phyloP scores from a whole-genome alignment of 345 rosid genomes.

The Euphorbia lathyris region DNA sequence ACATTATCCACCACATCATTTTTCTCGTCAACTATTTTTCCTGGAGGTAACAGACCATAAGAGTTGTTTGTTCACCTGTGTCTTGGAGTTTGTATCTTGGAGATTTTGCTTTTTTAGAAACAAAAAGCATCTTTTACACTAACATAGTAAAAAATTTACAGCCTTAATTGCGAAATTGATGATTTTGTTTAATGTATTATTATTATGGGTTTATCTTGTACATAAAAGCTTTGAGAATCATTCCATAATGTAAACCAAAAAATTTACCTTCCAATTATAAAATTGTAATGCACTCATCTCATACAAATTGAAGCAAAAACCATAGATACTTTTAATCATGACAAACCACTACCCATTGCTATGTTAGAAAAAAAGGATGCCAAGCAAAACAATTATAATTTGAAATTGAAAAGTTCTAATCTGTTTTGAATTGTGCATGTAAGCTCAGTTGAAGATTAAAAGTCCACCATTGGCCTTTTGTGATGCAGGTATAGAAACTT shows the following conservation, averaged over 20 bases:
- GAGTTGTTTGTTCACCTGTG: not conserved
- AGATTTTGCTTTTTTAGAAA: not conserved
- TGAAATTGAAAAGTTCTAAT: not conserved
- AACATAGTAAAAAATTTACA: not conserved
- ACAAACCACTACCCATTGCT: not conserved
- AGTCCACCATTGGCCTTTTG: not conserved
- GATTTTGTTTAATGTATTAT: not conserved
- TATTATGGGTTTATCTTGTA: not conserved
- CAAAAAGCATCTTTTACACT: not conserved
- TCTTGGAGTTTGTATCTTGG: not conserved
- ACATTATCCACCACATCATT: not conserved
- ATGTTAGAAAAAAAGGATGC: not conserved
- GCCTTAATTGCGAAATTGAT: not conserved
- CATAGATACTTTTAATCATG: not conserved
- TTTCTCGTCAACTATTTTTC: not conserved
- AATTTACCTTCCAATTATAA: not conserved
- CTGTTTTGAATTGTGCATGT: not conserved
- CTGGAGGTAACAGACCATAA: not conserved
- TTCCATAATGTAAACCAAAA: no score
- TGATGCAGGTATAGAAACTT: not conserved
- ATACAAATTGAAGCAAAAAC: not conserved
- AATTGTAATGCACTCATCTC: not conserved
- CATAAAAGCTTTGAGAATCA: not conserved
- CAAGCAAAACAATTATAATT: not conserved
- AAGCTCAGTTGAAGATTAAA: not conserved